Evolutionary conservation across 2,329 filamentous ascomycete species (phyloP).

Genomic region (Amauroascus verrucosus): DNA sequence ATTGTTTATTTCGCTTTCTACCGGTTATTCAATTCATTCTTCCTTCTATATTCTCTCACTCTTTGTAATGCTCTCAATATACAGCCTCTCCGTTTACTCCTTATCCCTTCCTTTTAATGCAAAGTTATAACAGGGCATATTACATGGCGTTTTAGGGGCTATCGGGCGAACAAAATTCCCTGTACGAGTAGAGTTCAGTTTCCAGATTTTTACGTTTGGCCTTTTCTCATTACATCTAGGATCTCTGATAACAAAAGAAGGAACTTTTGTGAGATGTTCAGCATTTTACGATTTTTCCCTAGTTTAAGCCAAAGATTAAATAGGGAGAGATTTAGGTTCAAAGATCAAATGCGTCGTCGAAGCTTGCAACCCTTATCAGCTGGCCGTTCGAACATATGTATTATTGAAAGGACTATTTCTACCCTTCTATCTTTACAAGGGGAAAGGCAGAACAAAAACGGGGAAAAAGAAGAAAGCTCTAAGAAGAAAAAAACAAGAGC

Average conservation of each 20-base stretch:
- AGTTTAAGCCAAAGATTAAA: too few species aligned
- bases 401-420: too few species aligned
- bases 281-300: too few species aligned
- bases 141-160: background rate
- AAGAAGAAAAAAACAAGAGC: background rate
- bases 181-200: constrained; percentile 9
- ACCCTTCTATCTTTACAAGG: too few species aligned
- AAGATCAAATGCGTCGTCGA: too few species aligned
- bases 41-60: background rate
- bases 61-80: too few species aligned
- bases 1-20: background rate
- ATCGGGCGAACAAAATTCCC: background rate
- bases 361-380: too few species aligned
- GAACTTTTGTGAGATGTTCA: too few species aligned
- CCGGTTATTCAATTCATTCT: background rate
- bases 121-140: constrained; percentile 4
- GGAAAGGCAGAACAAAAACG: background rate
- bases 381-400: too few species aligned
- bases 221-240: background rate
- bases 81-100: background rate
- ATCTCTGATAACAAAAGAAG: too few species aligned
- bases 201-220: background rate
- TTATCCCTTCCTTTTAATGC: background rate
- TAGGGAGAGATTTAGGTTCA: too few species aligned
- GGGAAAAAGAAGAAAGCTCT: background rate